A percentile compares a stretch with the other conserved stretches of the same genome.
These are phyloP conservation scores for Solanum tarijense DNA, from an alignment of 257 asterid species.

Conservation along the genomic window DNA sequence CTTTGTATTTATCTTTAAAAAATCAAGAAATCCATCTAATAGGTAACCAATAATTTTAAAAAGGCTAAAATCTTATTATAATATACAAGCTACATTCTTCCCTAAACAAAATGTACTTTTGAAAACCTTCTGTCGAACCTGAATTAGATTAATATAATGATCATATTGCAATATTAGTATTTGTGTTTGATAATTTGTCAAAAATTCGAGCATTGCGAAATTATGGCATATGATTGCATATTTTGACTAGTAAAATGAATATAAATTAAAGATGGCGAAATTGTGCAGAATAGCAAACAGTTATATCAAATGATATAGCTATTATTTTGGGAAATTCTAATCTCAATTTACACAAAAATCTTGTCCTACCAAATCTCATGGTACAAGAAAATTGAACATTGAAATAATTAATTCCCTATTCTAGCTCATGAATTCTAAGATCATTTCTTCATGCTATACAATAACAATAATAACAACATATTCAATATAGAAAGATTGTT, in stretches of 20 bases:
- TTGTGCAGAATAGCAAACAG: background rate
- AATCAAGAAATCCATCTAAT: background rate
- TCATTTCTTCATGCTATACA: background rate
- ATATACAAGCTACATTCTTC: background rate
- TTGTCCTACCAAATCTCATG: background rate
- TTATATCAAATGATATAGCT: no score
- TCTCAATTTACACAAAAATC: background rate
- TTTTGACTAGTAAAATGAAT: background rate
- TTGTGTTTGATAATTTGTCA: background rate
- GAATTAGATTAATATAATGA: background rate
- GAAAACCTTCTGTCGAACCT: background rate
- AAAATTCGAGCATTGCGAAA: background rate
- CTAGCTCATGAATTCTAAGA: background rate
- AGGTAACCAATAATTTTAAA: background rate
- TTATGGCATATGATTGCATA: background rate
- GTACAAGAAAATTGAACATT: background rate
- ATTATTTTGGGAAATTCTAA: no score
- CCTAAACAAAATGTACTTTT: background rate
- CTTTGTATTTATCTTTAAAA: background rate
- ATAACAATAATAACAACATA: background rate
- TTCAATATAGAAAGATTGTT: rapidly evolving
- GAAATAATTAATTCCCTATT: background rate
- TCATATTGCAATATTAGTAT: background rate
- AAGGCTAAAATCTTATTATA: background rate
- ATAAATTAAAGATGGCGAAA: background rate